phyloP scores from a whole-genome alignment of 1,284 basidiomycete species.

The Austropuccinia psidii region DNA sequence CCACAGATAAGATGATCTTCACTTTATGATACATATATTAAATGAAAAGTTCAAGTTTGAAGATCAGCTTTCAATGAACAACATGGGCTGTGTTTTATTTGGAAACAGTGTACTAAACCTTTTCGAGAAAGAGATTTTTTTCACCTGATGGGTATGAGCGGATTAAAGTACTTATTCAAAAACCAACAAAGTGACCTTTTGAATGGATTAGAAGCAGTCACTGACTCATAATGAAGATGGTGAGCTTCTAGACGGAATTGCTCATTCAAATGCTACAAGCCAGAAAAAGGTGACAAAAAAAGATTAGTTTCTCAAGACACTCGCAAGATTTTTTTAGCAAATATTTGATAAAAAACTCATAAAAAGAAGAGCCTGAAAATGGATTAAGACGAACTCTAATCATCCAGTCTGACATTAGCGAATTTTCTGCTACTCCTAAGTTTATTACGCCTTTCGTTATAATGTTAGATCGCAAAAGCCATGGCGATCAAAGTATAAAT shows the following conservation, averaged over 20 bases:
- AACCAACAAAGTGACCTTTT: background rate
- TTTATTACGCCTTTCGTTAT: slow-evolving; percentile 11
- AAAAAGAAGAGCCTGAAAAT: too few relatives aligned
- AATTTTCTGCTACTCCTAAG: slow-evolving; percentile 26
- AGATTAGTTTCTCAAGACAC: background rate
- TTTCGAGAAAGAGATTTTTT: background rate
- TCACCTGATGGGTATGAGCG: background rate
- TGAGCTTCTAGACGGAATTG: background rate
- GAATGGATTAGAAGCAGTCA: slow-evolving; percentile 14
- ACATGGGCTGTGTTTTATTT: background rate
- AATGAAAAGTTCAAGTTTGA: background rate
- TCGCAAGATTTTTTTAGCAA: background rate
- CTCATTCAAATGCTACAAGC: background rate
- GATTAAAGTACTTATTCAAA: slow-evolving; percentile 24
- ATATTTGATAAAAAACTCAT: background rate
- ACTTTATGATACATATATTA: background rate
- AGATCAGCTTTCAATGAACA: background rate
- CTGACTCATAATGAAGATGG: slow-evolving; percentile 19
- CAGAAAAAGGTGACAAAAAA: background rate
- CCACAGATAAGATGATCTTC: slow-evolving; percentile 12
- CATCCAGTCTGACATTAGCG: slow-evolving; percentile 13
- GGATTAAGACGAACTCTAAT: slow-evolving; percentile 1
- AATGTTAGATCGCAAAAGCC: too few relatives aligned
- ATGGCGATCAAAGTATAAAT: too few relatives aligned
- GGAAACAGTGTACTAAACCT: too few relatives aligned